phyloP scores from a whole-genome alignment of 768 basidiomycete genomes.

The Goffeauzyma gilvescens region DNA sequence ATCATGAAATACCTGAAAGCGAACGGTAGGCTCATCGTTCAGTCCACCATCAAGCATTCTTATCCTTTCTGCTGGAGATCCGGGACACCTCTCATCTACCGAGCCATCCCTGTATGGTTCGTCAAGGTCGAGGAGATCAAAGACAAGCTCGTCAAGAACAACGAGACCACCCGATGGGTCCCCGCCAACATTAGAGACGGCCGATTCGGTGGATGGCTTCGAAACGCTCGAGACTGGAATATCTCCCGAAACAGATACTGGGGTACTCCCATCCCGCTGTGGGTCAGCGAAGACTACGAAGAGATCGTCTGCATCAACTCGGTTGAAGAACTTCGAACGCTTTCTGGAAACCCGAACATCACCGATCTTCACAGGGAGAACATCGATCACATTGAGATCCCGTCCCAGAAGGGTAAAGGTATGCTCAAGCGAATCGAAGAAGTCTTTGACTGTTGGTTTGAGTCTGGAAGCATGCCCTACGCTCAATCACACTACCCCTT shows the following conservation, averaged over 20 bases:
- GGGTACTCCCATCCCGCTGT: conserved; percentile 93
- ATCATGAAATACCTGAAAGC: conserved; percentile 80
- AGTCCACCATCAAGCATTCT: conserved; percentile 66
- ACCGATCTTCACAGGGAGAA: conserved; percentile 81
- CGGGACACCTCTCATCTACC: conserved; percentile 83
- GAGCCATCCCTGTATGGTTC: conserved; percentile 92
- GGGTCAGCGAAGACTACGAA: conserved; percentile 79
- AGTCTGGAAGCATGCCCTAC: conserved; percentile 99
- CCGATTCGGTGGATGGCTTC: conserved; percentile 91
- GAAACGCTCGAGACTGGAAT: conserved; percentile 98
- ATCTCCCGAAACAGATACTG: conserved; percentile 97
- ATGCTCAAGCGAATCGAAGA: conserved; percentile 75
- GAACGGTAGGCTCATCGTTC: conserved; percentile 69
- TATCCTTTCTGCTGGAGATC: conserved; percentile 99
- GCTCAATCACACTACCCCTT: conserved; percentile 95
- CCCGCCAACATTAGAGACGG: conserved; percentile 76
- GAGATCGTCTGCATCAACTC: conserved; percentile 83
- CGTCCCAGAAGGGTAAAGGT: conserved; percentile 74
- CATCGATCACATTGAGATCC: conserved; percentile 91
- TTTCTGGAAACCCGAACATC: conserved; percentile 68
- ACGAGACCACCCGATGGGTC: conserved; percentile 84
- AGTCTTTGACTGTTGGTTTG: conserved; percentile 99
- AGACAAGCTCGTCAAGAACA: conserved; percentile 74
- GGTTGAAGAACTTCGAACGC: conserved; percentile 61
- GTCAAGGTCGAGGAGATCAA: conserved; percentile 68